These are phyloP conservation scores for Aspergillus viridinutans DNA, from an alignment of 2,329 filamentous ascomycete genomes.

Conservation along the genomic window DNA sequence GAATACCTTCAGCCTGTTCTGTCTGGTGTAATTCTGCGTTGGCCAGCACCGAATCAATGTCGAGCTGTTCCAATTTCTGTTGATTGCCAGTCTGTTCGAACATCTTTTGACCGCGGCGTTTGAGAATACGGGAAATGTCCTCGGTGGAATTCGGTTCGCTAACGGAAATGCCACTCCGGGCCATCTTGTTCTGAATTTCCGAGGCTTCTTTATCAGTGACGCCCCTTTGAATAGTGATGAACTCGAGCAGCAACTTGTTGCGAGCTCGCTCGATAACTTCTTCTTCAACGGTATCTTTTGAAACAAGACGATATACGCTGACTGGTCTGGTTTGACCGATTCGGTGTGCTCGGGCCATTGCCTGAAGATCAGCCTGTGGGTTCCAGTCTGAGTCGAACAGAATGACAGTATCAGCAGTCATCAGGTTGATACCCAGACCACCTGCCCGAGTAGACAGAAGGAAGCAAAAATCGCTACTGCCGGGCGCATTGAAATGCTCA, in stretches of 20 bases:
- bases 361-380: conserved; percentile 93
- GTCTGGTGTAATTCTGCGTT: conserved; percentile 97
- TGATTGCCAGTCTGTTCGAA: conserved; percentile 98
- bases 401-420: conserved; percentile 97
- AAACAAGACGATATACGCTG: conserved; percentile 92
- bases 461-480: conserved; percentile 94
- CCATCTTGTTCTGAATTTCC: conserved; percentile 74
- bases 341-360: conserved; percentile 96
- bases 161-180: conserved; percentile 53
- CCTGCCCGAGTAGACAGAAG: conserved; percentile 90
- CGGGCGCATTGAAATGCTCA: conserved; percentile 97
- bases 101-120: conserved; percentile 98
- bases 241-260: conserved; percentile 96
- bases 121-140: conserved; percentile 93
- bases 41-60: conserved; percentile 94
- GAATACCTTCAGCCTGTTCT: conserved; percentile 87
- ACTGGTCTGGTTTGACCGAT: conserved; percentile 96
- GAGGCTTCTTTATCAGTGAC: conserved; percentile 91
- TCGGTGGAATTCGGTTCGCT: conserved; percentile 86
- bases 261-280: conserved; percentile 93
- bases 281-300: conserved; percentile 97
- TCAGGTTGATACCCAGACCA: conserved; percentile 96
- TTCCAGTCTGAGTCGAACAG: conserved; percentile 98
- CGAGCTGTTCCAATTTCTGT: conserved; percentile 90
- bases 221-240: conserved; percentile 93